phyloP scores from a whole-genome alignment of 176 grass and related monocot genomes.

The Microstegium vimineum region DNA sequence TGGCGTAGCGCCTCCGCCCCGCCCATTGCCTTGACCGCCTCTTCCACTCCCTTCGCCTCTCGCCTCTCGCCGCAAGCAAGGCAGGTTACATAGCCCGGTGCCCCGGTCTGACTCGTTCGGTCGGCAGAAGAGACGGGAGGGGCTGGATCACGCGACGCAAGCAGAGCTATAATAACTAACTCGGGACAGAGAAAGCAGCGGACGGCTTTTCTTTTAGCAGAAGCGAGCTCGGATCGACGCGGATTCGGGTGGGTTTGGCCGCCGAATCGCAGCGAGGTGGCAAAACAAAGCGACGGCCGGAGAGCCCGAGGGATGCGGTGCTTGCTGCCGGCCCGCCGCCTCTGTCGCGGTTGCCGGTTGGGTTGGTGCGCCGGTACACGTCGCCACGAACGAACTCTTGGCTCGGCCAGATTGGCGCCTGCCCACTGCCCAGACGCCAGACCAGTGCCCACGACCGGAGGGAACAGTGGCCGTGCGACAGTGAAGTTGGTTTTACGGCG shows the following conservation, averaged over 20 bases:
- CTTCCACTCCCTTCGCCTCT: not conserved
- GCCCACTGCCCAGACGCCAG: no score
- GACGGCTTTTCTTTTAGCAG: not conserved
- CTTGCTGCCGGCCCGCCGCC: not conserved
- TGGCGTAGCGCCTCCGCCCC: slow-evolving; percentile 28
- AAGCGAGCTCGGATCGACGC: not conserved
- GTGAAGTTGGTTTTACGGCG: not conserved
- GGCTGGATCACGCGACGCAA: slow-evolving; percentile 18
- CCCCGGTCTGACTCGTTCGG: not conserved
- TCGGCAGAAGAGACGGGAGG: slow-evolving; percentile 2
- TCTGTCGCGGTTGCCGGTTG: not conserved
- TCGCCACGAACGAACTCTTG: not conserved
- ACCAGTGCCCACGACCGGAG: not conserved
- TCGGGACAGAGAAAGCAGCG: not conserved
- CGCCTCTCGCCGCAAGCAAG: slow-evolving; percentile 21
- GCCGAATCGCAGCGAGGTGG: slow-evolving; percentile 20
- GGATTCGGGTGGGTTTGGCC: slow-evolving; percentile 31
- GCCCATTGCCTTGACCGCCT: slow-evolving; percentile 21
- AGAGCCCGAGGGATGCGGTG: slow-evolving; percentile 25
- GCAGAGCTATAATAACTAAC: not conserved
- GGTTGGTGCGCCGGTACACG: slow-evolving; percentile 11
- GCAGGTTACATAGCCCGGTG: not conserved
- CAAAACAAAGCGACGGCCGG: slow-evolving; percentile 11
- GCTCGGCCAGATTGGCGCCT: not conserved
- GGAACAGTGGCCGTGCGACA: not conserved